phyloP scores from a whole-genome alignment of 1,139 yeast species.

The Lodderomyces parapsilosis region DNA sequence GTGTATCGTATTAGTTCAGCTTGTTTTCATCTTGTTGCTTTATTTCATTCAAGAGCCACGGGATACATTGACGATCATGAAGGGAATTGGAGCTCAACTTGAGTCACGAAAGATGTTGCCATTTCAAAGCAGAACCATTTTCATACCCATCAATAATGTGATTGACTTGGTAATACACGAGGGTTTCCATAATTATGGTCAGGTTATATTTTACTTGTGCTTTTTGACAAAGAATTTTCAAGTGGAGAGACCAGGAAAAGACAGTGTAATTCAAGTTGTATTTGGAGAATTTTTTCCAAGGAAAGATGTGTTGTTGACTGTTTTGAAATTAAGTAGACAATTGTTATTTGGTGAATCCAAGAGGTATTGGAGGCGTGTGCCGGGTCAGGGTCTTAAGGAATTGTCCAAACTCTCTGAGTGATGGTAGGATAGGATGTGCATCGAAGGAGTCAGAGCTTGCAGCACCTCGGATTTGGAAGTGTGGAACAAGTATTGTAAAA shows the following conservation, averaged over 20 bases:
- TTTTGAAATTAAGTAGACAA: constrained; percentile 40
- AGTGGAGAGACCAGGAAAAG: constrained; percentile 18
- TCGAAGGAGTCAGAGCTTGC: too few relatives aligned
- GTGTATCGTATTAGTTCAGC: background rate
- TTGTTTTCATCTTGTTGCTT: constrained; percentile 12
- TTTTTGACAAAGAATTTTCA: constrained; percentile 41
- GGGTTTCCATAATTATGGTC: constrained; percentile 61
- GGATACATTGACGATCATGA: constrained; percentile 36
- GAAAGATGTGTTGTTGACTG: constrained; percentile 39
- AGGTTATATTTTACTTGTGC: constrained; percentile 61
- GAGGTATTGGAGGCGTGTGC: constrained; percentile 43
- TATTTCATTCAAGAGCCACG: constrained; percentile 25
- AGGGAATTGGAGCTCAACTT: constrained; percentile 39
- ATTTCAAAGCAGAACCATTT: constrained; percentile 26
- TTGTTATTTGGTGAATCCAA: constrained; percentile 36
- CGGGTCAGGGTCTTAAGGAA: constrained; percentile 40
- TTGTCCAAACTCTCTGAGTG: background rate
- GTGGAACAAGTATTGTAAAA: background rate
- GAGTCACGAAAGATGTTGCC: constrained; percentile 29
- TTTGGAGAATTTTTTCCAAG: constrained; percentile 49
- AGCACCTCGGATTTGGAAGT: background rate
- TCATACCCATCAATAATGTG: constrained; percentile 53
- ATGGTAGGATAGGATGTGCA: background rate
- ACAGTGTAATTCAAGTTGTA: constrained; percentile 41
- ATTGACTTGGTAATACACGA: constrained; percentile 66